A percentile compares a stretch with the other conserved stretches of the same genome.
These are phyloP conservation scores for Cordyceps tenuipes DNA, from an alignment of 2,329 filamentous ascomycete genomes.

Conservation along the genomic window DNA sequence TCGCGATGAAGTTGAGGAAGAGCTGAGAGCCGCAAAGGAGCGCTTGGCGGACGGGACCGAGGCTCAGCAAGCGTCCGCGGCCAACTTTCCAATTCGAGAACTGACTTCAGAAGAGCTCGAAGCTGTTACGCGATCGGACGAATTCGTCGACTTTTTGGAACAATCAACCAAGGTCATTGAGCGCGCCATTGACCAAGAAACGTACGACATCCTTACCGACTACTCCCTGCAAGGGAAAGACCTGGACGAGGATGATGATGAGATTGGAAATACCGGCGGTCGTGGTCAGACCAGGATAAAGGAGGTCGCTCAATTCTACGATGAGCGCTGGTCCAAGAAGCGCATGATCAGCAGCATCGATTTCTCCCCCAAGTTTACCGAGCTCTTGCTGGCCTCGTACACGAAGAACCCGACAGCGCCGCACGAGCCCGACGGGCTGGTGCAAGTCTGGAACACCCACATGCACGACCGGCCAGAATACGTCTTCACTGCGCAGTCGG, in stretches of 20 bases:
- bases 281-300: slow-evolving; percentile 69
- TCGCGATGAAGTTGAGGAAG: slow-evolving; percentile 84
- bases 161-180: slow-evolving; percentile 96
- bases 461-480: slow-evolving; percentile 93
- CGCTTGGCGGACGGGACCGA: slow-evolving; percentile 39
- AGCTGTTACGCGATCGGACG: slow-evolving; percentile 83
- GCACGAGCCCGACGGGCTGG: slow-evolving; percentile 84
- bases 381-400: slow-evolving; percentile 87
- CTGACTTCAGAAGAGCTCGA: slow-evolving; percentile 79
- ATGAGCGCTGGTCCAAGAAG: slow-evolving; percentile 94
- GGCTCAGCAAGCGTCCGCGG: slow-evolving; percentile 18
- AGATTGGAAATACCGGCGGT: slow-evolving; percentile 59
- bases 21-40: slow-evolving; percentile 66
- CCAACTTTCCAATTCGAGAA: slow-evolving; percentile 68
- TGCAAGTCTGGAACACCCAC: slow-evolving; percentile 96
- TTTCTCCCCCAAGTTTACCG: slow-evolving; percentile 92
- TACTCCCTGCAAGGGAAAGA: slow-evolving; percentile 77
- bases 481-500: slow-evolving; percentile 90
- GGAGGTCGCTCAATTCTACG: slow-evolving; percentile 88
- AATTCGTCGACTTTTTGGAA: slow-evolving; percentile 93
- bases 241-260: slow-evolving; percentile 74
- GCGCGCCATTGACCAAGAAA: slow-evolving; percentile 82
- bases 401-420: slow-evolving; percentile 95
- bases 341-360: slow-evolving; percentile 93
- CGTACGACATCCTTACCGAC: slow-evolving; percentile 88